Evolutionary conservation across 768 basidiomycete species (phyloP), one percentile per base, ranked within the genome.

Genomic region (Trametes maxima): DNA sequence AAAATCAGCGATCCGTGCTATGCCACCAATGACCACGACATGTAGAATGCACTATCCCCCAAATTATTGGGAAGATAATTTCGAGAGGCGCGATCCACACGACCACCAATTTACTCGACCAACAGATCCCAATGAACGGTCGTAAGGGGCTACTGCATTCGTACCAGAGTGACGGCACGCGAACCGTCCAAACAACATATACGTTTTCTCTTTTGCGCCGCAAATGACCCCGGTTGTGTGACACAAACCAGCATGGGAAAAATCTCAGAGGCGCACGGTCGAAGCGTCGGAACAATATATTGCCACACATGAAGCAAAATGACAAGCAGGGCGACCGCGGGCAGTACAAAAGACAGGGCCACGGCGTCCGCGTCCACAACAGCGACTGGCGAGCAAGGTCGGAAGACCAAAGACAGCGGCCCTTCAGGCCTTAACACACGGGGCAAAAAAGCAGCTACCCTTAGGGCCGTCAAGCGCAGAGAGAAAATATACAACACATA

Each of bases 311-410:
- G 21, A 24, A 19, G 39, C 33, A 19, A 54, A 48, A 49, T 39
- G 58, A 46, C 59, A 54, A 22, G 17, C 25, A 12, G 36, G 10
- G 53, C 49, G 59, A 39, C 59, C 52, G 21, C 39, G 16, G 46
- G 52, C 25, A 42, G 4, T 49, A 60, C 53, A 60, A n/a, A 52
- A 14, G 52, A 52, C 51, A 36, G 44, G 47, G 48, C 46, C 47
- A 33, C 42, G 42, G 25, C 35, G 46, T 54, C 52, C 45, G 25
- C 47, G 24, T 7, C 36, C 47, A 45, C 28, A 24, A 36, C 16
- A 54, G 25, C 17, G 36, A 28, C 36, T 19, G 36, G 39, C 24
- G 22, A 13, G 36, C 45, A 3, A 22, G 5, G 36, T 22, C 7
- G 46, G 21, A 3, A 22, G 5, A 22, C 21, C 7, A 1, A 25